phyloP scores from a whole-genome alignment of 2,329 filamentous ascomycete genomes.

The Didymella sp. region DNA sequence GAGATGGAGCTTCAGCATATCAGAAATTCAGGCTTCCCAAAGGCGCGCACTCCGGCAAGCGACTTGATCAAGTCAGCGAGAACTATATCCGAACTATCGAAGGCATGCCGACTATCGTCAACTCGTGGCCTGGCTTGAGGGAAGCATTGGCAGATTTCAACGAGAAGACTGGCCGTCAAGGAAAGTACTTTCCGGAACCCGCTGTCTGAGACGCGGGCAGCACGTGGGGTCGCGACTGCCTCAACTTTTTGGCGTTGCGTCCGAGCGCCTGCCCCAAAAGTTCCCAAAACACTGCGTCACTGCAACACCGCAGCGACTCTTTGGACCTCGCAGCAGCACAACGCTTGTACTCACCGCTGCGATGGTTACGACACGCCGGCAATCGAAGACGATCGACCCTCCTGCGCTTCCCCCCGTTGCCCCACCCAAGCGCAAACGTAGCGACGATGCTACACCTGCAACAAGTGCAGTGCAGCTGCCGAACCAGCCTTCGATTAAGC shows the following conservation, averaged over 20 bases:
- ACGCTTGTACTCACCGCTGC: background rate
- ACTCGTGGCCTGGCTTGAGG: conserved; percentile 30
- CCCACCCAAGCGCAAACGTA: conserved; percentile 5
- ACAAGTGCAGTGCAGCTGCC: conserved; percentile 5
- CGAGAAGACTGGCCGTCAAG: conserved; percentile 28
- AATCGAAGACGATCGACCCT: conserved; percentile 8
- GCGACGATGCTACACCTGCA: conserved; percentile 1
- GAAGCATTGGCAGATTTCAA: conserved; percentile 31
- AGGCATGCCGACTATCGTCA: conserved; percentile 24
- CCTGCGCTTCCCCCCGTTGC: background rate
- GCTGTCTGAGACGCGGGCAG: background rate
- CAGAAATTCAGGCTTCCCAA: conserved; percentile 22
- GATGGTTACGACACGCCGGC: conserved; percentile 16
- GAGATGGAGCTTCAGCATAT: conserved; percentile 3
- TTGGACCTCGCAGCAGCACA: background rate
- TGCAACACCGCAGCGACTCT: background rate
- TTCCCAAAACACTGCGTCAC: conserved; percentile 4
- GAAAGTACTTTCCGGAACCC: conserved; percentile 2
- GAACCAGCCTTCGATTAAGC: conserved; percentile 9
- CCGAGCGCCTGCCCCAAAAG: conserved; percentile 9
- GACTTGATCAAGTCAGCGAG: conserved; percentile 27
- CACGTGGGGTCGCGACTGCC: conserved; percentile 20
- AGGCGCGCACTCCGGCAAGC: conserved; percentile 21
- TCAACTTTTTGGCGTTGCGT: conserved; percentile 10
- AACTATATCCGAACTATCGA: conserved; percentile 32